Evolutionary conservation across 2,329 filamentous ascomycete species (phyloP).

Genomic region (Ophiostoma sp.): DNA sequence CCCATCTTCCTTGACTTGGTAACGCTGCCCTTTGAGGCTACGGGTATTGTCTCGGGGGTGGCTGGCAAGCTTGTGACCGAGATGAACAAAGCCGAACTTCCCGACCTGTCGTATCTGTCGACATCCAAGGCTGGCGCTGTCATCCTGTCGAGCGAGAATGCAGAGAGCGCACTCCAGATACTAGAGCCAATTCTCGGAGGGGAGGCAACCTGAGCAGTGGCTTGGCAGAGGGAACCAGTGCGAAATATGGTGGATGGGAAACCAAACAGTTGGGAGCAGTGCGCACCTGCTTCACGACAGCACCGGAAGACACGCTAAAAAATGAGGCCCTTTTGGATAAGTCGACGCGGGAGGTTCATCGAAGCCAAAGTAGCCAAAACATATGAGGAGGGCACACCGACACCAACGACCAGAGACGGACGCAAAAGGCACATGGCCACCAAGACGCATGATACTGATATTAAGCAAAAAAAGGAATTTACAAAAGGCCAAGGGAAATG

Average conservation of each 20-base stretch:
- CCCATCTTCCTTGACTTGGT: slow-evolving; percentile 85
- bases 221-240: no score
- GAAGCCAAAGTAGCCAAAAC: not conserved
- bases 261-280: no score
- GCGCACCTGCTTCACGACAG: no score
- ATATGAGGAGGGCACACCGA: no score
- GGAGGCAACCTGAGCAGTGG: not conserved
- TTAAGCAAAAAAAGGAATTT: not conserved
- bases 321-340: no score
- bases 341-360: no score
- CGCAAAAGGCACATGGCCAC: not conserved
- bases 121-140: slow-evolving; percentile 86
- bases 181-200: slow-evolving; percentile 48
- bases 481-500: not conserved
- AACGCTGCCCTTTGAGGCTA: slow-evolving; percentile 76
- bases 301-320: no score
- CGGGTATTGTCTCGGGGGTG: slow-evolving; percentile 91
- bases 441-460: not conserved
- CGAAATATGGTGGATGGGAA: no score
- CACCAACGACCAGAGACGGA: not conserved
- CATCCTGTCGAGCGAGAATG: slow-evolving; percentile 70
- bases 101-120: slow-evolving; percentile 85
- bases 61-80: slow-evolving; percentile 75
- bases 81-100: slow-evolving; percentile 49
- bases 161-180: slow-evolving; percentile 67